Evolutionary conservation across 257 asterid species (phyloP), one percentile per base, ranked within the genome.

Genomic region (Perilla frutescens): DNA sequence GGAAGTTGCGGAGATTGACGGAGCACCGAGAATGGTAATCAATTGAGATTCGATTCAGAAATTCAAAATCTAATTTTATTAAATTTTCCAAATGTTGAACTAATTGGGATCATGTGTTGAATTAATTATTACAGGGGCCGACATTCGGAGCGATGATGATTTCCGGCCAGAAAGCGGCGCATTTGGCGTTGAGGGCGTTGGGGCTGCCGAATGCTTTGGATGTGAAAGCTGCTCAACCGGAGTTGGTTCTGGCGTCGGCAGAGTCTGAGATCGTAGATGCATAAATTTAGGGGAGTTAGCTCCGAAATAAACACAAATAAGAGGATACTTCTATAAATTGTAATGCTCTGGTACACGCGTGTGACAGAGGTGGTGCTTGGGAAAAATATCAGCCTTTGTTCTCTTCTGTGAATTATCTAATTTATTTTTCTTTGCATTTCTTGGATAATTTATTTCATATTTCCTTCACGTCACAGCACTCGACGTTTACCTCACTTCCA

Each of bases 1-100:
- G 98, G 98, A 92, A 76, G 98, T 92, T 43, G 98, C 98, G 1
- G 98, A 92, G 48, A 92, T 92, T 39, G 97, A 92, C 55, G 98
- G 98, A 32, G 75, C 98, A 9, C 98, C 98, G 5, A 85, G 98
- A 84, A 92, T 92, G 98, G 98, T 92, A 74, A 75, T 1, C 31
- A n/a, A 15, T 55, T 20, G 37, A 5, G n/a, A 11, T 5, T 12
- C 31, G 11, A 12, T 48, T 58, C 14, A 75, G 50, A 60, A 20
- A 13, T 50, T 2, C 44, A 4, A 13, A 36, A 34, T 34, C 26
- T 20, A 20, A 1, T 3, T 55, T 3, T 1, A 0, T 31, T 7
- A 3, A 54, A 62, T 54, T 55, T 20, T 15, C 0, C 14, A 12
- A 10, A 3, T 4, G 2, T 50, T 5, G 36, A 62, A 26, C 62